Base-by-base conservation (phyloP, 1,139 yeast species). In the Lipomyces yarrowii region DNA sequence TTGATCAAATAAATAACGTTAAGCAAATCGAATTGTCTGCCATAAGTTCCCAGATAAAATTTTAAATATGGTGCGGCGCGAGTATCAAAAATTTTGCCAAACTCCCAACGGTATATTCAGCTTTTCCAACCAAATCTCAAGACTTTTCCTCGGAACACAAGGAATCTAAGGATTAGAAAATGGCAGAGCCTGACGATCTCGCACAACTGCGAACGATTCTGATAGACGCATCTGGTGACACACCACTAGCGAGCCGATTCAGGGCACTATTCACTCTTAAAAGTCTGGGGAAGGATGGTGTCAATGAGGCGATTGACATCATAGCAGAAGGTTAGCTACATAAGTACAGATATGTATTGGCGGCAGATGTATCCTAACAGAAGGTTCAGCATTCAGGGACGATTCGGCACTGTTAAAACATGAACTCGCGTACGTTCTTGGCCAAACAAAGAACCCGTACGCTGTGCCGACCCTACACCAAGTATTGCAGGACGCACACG, bases 351-450 rank as follows among this genome's bases (percentile, higher is more conserved):
- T 30, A 11, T 8, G 7, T 13, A 15, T 54, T 2, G 30, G 21
- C 13, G 11, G 15, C n/a, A 13, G 8, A 21, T 5, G 21, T 15
- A 2, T n/a, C 13, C 46, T 52, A 21, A 37, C 32, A 4, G 42
- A 21, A 30, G 18, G 6, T 23, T 26, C 32, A 69, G 71, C 64
- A 23, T 96, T 96, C 76, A 74, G 77, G 56, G 98, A 91, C 75
- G 86, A 86, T 67, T 89, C 96, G n/a, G 99, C 96, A 79, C 84
- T 96, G 64, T 83, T 96, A 76, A 96, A 96, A 80, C 99, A 96
- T 77, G 99, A 96, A 79, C 96, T 94, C 64, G 99, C 99, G 6
- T 96, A 96, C 74, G 98, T 94, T n/a, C 82, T 96, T 70, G 99
- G 99, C 56, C 99, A 96, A 79, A 92, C 98, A 62, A 87, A 89